Evolutionary conservation across 805 yeast species (phyloP).

Genomic region (Ogataea nonfermentans): DNA sequence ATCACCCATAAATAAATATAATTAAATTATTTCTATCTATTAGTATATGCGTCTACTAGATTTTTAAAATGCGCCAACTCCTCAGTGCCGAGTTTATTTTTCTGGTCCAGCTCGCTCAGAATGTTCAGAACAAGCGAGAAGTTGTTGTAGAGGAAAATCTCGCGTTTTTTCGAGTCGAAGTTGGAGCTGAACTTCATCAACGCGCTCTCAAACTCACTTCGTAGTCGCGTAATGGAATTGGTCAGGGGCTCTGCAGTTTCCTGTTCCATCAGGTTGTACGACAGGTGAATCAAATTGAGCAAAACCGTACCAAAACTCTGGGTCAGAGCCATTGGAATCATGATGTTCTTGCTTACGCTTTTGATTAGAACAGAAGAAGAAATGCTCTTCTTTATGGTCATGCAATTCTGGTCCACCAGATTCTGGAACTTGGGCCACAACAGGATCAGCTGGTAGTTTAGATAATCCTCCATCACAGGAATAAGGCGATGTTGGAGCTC

Average conservation of each 20-base stretch:
- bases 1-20: conserved; percentile 4
- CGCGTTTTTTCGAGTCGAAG: conserved; percentile 50
- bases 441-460: conserved; percentile 59
- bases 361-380: conserved; percentile 40
- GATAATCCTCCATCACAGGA: conserved; percentile 69
- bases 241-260: conserved; percentile 66
- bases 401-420: conserved; percentile 75
- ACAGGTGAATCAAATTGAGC: conserved; percentile 65
- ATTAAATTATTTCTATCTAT: conserved; percentile 1
- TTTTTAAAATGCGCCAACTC: conserved; percentile 23
- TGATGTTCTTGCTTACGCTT: conserved; percentile 29
- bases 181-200: conserved; percentile 66
- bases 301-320: conserved; percentile 76
- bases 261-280: conserved; percentile 30
- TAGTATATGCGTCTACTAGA: conserved; percentile 23
- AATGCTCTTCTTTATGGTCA: conserved; percentile 53
- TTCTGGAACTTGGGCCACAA: conserved; percentile 88
- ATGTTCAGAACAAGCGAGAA: conserved; percentile 63
- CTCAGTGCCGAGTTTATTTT: conserved; percentile 20
- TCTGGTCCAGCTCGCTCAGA: conserved; percentile 39
- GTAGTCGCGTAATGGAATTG: conserved; percentile 62
- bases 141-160: conserved; percentile 71
- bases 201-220: conserved; percentile 77
- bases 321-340: conserved; percentile 62
- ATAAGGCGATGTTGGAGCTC: conserved; percentile 67